phyloP scores from a whole-genome alignment of 176 grass and related monocot genomes.

The Zizania latifolia region DNA sequence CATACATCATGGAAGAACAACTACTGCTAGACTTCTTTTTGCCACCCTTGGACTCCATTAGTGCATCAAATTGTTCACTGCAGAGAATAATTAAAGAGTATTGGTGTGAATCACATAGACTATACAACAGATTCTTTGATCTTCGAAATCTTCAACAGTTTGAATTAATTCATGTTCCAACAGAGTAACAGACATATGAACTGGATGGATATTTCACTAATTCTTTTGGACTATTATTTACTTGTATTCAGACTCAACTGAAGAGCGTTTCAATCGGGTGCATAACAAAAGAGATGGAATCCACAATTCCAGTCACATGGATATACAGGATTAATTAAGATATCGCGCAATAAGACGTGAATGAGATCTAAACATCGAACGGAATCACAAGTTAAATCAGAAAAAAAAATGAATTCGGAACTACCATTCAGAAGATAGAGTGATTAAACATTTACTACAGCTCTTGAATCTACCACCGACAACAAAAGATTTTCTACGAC shows the following conservation, averaged over 20 bases:
- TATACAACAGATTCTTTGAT: neutral
- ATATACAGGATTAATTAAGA: neutral
- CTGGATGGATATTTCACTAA: neutral
- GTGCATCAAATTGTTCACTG: slow-evolving; percentile 40
- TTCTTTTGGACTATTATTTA: neutral
- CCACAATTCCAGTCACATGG: neutral
- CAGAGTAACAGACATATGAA: neutral
- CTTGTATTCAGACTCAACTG: neutral
- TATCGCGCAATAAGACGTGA: neutral
- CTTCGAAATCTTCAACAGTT: too few relatives aligned
- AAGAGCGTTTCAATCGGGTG: neutral
- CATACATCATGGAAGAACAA: slow-evolving; percentile 62
- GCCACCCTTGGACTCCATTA: slow-evolving; percentile 73
- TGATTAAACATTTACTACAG: neutral
- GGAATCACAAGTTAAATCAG: neutral
- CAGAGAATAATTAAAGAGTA: neutral
- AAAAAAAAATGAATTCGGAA: neutral
- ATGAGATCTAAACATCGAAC: too few relatives aligned
- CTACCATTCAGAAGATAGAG: neutral
- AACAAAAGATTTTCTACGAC: neutral
- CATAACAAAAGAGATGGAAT: neutral
- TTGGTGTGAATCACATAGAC: neutral
- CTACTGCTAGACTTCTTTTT: slow-evolving; percentile 69
- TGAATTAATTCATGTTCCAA: neutral
- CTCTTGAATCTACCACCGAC: neutral